Conservation (phyloP, 108 stramenopile species). For the Cyclotella distinguenda region DNA sequence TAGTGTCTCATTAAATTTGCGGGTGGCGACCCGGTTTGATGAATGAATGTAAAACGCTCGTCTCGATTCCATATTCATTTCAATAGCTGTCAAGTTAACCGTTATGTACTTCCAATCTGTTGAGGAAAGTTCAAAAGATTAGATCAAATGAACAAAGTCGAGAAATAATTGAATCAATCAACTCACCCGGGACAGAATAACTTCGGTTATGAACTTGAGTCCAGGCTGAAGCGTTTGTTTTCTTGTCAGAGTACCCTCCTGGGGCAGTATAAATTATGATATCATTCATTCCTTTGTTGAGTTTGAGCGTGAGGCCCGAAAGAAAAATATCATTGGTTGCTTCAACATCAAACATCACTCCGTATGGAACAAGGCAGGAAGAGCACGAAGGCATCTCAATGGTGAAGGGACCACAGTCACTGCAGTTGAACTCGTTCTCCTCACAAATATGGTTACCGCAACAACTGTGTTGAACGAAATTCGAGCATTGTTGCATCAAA, state of each 20-base stretch:
- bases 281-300: not conserved
- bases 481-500: not conserved
- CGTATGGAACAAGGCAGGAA: not conserved
- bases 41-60: constrained; percentile 2
- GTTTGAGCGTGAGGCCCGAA: not conserved
- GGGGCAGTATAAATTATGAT: constrained; percentile 3
- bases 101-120: not conserved
- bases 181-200: not conserved
- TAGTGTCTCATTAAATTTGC: too few species aligned
- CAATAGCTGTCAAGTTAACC: not conserved
- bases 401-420: constrained; percentile 20
- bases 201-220: not conserved
- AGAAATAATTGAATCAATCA: not conserved
- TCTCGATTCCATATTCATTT: not conserved
- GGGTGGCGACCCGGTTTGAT: not conserved
- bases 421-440: not conserved
- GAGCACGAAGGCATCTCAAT: not conserved
- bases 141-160: not conserved
- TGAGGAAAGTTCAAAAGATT: not conserved
- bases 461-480: constrained; percentile 2
- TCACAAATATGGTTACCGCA: constrained; percentile 23
- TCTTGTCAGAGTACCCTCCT: not conserved
- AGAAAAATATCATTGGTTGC: not conserved
- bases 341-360: constrained; percentile 14
- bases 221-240: not conserved